Base-by-base conservation (phyloP, 129 eudicot genomes). In the Mikania micrantha region DNA sequence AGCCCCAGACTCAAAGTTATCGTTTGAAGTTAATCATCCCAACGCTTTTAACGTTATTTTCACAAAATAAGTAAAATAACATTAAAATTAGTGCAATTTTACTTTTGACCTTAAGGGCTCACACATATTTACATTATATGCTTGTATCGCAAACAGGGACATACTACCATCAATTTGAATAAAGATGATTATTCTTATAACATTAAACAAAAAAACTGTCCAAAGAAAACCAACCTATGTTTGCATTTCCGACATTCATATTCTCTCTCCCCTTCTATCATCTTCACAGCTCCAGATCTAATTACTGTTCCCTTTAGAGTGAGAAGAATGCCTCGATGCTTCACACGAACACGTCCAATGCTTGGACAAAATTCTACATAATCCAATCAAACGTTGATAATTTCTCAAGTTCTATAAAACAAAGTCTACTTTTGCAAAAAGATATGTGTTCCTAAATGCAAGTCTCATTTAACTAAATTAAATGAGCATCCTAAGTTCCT, bases 271-370 rank as follows among this genome's bases (percentile, higher is more conserved):
- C 99, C 99, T 81, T 94, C 96, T 70, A 87, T 83, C 89, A 90
- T 89, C 93, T 89, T 94, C 21, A 87, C 77, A 48, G 90, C 80
- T 70, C 99, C 96, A 49, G 99, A 89, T 70, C 99, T 84, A 35
- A 94, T 86, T 19, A 94, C 96, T 0, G 96, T 94, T 57, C 99
- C 99, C 69, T 87, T 89, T 53, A 94, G 69, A 72, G 99, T 89
- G 56, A 94, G 92, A 81, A 94, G 99, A 34, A 89, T 74, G 59
- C 89, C 91, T 3, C 97, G 94, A 72, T 94, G 99, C 81, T 83
- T 94, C 82, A 86, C 96, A 64, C 96, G 84, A 35, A 94, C 87
- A 0, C 84, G 89, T 21, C 99, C 99, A 70, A 94, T 94, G 76
- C 95, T 86, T 3, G 99, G 96, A 83, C 79, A 86, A 49, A 83